Percentiles rank a stretch among this genome's conserved stretches.
These are phyloP conservation scores for Patellifolia procumbens DNA, from an alignment of 179 eudicot genomes.

Conservation along the genomic window DNA sequence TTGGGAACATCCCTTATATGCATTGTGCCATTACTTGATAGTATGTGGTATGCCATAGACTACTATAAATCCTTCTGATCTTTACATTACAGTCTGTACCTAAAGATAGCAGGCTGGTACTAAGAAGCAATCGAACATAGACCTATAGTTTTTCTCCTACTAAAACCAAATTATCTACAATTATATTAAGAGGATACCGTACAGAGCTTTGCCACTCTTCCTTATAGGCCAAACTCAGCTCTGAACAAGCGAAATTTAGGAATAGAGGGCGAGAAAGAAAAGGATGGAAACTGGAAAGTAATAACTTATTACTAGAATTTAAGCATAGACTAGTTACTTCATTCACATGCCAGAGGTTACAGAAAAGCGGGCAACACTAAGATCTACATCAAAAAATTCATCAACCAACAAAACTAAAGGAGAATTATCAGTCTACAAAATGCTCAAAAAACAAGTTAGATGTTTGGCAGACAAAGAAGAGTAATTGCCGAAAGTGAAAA, in stretches of 20 bases:
- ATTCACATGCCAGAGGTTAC: background rate
- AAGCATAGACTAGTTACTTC: background rate
- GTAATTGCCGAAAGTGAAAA: background rate
- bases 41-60: background rate
- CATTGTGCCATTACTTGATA: conserved; percentile 5
- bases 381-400: background rate
- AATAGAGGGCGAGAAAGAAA: background rate
- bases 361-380: background rate
- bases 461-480: background rate
- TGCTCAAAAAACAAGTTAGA: background rate
- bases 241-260: background rate
- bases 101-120: background rate
- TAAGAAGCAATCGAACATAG: background rate
- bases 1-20: no score
- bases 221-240: background rate
- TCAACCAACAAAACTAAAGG: background rate
- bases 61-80: background rate
- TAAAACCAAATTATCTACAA: background rate
- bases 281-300: no score
- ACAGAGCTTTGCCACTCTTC: background rate
- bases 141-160: background rate
- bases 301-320: no score
- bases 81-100: no score
- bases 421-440: background rate
- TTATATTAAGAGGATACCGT: background rate